These are phyloP conservation scores for Vaccinium macrocarpon DNA, from an alignment of 148 eudicot genomes.

Conservation along the genomic window DNA sequence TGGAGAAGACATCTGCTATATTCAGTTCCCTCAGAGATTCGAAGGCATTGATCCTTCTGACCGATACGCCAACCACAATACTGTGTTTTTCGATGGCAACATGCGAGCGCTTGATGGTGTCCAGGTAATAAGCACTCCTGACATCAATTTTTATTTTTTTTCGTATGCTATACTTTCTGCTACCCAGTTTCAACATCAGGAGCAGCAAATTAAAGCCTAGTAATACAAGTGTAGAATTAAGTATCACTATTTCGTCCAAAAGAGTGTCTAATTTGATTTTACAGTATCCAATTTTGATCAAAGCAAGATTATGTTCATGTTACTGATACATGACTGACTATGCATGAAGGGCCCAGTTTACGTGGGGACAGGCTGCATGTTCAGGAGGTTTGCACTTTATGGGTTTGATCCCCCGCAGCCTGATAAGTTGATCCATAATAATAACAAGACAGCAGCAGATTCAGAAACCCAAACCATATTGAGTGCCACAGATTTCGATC, in stretches of 20 bases:
- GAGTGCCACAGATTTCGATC: conserved; percentile 65
- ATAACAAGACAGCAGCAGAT: conserved; percentile 16
- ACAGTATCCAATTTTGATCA: background rate
- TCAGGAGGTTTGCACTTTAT: conserved; percentile 84
- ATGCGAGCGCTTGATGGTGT: conserved; percentile 97
- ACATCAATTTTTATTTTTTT: background rate
- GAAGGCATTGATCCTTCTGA: conserved; percentile 97
- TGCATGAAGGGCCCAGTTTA: conserved; percentile 76
- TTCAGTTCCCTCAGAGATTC: conserved; percentile 92
- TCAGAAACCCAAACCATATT: conserved; percentile 45
- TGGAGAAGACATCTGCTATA: conserved; percentile 91
- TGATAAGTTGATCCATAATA: conserved; percentile 25
- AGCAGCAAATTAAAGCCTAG: background rate
- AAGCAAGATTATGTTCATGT: background rate
- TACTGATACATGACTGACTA: background rate
- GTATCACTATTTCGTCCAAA: background rate
- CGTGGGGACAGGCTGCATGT: conserved; percentile 92
- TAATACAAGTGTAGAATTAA: background rate
- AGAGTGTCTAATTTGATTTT: background rate
- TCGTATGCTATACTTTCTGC: background rate
- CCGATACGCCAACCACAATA: conserved; percentile 91
- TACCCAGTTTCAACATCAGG: background rate
- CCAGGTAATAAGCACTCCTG: conserved; percentile 41
- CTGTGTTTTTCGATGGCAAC: conserved; percentile 91
- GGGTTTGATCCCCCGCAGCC: conserved; percentile 86